These are phyloP conservation scores for Hypoxylon sp. DNA, from an alignment of 2,329 filamentous ascomycete species.

Conservation along the genomic window DNA sequence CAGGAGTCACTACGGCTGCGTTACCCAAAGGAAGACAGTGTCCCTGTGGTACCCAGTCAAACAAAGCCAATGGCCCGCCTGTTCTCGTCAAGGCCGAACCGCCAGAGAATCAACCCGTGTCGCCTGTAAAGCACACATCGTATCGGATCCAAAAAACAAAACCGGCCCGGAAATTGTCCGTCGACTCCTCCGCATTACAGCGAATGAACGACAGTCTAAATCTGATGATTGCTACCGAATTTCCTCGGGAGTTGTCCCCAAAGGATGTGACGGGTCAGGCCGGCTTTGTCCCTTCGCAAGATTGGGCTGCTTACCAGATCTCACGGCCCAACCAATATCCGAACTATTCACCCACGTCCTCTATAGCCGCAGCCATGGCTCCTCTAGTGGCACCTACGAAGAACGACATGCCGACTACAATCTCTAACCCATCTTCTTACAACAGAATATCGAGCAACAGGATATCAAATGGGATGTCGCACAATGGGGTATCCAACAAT, in stretches of 20 bases:
- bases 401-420: conserved; percentile 13
- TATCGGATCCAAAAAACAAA: conserved; percentile 59
- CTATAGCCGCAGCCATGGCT: conserved; percentile 22
- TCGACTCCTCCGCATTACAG: conserved; percentile 57
- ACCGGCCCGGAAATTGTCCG: conserved; percentile 56
- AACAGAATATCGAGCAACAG: conserved; percentile 30
- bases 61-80: conserved; percentile 22
- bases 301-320: conserved; percentile 21
- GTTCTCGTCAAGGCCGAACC: conserved; percentile 34
- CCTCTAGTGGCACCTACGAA: conserved; percentile 21
- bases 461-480: conserved; percentile 25
- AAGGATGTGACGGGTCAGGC: conserved; percentile 24
- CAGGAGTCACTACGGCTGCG: conserved; percentile 66
- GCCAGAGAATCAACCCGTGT: conserved; percentile 45
- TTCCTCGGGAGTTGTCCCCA: conserved; percentile 15
- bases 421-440: conserved; percentile 20
- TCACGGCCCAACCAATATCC: conserved; percentile 22
- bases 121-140: conserved; percentile 46
- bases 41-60: conserved; percentile 52
- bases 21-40: conserved; percentile 67
- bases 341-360: conserved; percentile 8
- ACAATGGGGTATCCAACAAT: no score
- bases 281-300: conserved; percentile 5
- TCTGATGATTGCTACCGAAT: conserved; percentile 43
- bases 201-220: conserved; percentile 64